Evolutionary conservation across 2,329 filamentous ascomycete genomes (phyloP).

Genomic region (Lasiodiplodia sp.): DNA sequence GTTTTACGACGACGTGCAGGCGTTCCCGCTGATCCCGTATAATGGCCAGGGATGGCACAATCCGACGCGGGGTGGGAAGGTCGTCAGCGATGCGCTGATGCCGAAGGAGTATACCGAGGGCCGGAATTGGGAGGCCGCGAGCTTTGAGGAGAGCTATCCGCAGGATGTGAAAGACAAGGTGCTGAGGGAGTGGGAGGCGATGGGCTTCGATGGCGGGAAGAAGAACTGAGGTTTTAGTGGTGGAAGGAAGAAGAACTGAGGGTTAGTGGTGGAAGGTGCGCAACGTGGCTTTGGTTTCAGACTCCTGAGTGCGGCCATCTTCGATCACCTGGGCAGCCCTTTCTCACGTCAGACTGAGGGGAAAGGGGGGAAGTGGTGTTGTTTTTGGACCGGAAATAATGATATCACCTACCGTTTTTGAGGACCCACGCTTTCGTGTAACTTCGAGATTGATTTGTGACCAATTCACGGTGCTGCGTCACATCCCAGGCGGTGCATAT

Average conservation of each 20-base stretch:
- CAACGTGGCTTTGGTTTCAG: too few species aligned
- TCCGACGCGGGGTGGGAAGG: constrained; percentile 51
- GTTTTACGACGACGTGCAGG: constrained; percentile 54
- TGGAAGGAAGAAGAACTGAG: background rate
- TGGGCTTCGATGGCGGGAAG: constrained; percentile 8
- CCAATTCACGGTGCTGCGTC: too few species aligned
- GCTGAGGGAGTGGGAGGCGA: constrained; percentile 42
- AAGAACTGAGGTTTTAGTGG: background rate
- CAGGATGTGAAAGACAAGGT: constrained; percentile 51
- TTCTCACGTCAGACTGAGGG: background rate
- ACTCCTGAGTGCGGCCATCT: too few species aligned
- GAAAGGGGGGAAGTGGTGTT: too few species aligned
- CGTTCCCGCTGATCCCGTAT: constrained; percentile 57
- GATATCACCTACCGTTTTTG: too few species aligned
- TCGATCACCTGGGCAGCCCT: too few species aligned
- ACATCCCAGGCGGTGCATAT: too few species aligned
- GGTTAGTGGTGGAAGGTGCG: background rate
- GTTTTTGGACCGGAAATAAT: too few species aligned
- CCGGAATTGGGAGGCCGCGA: constrained; percentile 42
- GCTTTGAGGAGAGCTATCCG: constrained; percentile 49
- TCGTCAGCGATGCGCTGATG: constrained; percentile 54
- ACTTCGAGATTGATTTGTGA: too few species aligned
- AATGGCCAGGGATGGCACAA: constrained; percentile 53
- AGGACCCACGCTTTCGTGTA: too few species aligned
- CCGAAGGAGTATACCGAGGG: constrained; percentile 46